phyloP scores from a whole-genome alignment of 1,284 basidiomycete species.

The Pascua guehoae region DNA sequence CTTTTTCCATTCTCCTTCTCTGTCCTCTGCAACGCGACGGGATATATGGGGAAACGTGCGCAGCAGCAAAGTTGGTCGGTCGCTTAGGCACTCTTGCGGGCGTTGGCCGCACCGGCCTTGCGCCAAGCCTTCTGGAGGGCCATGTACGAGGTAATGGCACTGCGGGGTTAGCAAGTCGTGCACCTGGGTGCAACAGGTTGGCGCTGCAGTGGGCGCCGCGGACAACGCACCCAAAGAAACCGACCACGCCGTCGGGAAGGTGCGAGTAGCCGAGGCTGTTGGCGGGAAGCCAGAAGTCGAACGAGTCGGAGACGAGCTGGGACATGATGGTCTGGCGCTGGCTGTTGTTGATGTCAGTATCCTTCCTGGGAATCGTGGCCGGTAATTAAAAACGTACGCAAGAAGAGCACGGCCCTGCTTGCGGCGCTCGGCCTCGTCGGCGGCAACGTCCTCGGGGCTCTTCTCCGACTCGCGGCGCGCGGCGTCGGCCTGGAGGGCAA shows the following conservation, averaged over 20 bases:
- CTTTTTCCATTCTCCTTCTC: no score
- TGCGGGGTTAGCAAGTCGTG: slow-evolving; percentile 12
- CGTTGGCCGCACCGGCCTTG: slow-evolving; percentile 33
- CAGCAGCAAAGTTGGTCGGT: no score
- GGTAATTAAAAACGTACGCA: slow-evolving; percentile 25
- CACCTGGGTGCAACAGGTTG: no score
- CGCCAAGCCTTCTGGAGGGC: slow-evolving; percentile 49
- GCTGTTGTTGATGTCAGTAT: slow-evolving; percentile 18
- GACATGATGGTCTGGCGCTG: slow-evolving; percentile 45
- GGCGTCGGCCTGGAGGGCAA: slow-evolving; percentile 36
- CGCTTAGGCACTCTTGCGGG: slow-evolving; percentile 7
- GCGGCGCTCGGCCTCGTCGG: slow-evolving; percentile 38
- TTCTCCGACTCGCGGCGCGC: slow-evolving; percentile 28
- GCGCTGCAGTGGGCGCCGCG: no score
- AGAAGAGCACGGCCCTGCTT: slow-evolving; percentile 45
- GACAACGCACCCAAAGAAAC: slow-evolving; percentile 69
- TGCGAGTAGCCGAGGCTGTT: slow-evolving; percentile 72
- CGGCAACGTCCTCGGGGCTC: slow-evolving; percentile 30
- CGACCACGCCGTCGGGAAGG: slow-evolving; percentile 81
- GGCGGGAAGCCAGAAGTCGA: slow-evolving; percentile 75
- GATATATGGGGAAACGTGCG: no score
- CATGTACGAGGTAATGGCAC: slow-evolving; percentile 53
- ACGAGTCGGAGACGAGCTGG: slow-evolving; percentile 46
- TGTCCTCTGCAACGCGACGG: no score
- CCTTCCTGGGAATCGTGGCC: background rate